Evolutionary conservation across 176 grass and related monocot species (phyloP).

Genomic region (Triticum monococcum): DNA sequence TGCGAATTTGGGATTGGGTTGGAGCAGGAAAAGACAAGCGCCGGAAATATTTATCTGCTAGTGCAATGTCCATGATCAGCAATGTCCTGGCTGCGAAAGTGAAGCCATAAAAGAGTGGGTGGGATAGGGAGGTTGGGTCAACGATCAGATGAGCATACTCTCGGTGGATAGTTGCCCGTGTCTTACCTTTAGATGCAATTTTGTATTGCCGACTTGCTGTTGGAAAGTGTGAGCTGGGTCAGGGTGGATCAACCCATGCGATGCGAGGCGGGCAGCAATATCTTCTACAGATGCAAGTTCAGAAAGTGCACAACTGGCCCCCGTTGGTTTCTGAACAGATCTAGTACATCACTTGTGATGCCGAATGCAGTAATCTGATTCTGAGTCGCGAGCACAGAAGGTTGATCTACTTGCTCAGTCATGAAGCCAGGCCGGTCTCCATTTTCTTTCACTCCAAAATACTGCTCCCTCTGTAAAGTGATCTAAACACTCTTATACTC

Average conservation of each 20-base stretch:
- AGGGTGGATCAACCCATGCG: neutral
- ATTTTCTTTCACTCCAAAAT: too few relatives aligned
- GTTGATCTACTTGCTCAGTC: neutral
- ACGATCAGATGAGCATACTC: constrained; percentile 26
- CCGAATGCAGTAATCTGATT: neutral
- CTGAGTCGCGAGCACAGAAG: neutral
- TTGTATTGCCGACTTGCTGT: constrained; percentile 6
- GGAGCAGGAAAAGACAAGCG: constrained; percentile 30
- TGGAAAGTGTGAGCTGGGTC: neutral
- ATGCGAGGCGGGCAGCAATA: neutral
- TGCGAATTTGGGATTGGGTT: constrained; percentile 16
- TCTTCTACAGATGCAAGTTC: neutral
- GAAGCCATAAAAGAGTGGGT: neutral
- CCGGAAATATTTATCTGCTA: constrained; percentile 24
- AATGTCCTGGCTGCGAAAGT: neutral
- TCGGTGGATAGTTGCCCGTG: neutral
- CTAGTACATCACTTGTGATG: neutral
- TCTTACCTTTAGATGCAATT: constrained; percentile 1
- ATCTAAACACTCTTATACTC: too few relatives aligned
- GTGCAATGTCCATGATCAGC: neutral
- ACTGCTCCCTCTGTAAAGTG: too few relatives aligned
- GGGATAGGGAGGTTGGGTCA: constrained; percentile 27
- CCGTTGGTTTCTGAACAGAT: neutral
- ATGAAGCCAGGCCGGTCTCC: neutral
- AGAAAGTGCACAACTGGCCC: too few relatives aligned